A percentile compares a stretch with the other conserved stretches of the same genome.
These are phyloP conservation scores for Zygotorulaspora florentina DNA, from an alignment of 805 yeast genomes.

Conservation along the genomic window DNA sequence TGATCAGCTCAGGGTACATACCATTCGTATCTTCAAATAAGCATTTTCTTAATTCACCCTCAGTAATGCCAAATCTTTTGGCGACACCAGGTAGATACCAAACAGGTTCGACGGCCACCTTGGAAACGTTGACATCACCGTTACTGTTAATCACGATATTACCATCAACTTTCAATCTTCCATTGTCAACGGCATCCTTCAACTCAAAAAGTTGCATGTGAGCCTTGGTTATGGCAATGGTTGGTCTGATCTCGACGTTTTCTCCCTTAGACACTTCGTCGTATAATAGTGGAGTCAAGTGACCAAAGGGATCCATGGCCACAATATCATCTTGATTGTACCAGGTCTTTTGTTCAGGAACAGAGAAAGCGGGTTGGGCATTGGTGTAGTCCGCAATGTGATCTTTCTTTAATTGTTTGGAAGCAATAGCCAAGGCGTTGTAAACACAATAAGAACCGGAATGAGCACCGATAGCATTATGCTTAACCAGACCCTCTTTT, in stretches of 20 bases:
- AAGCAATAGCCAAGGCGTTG: constrained; percentile 63
- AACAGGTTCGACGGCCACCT: constrained; percentile 66
- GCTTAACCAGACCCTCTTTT: constrained; percentile 46
- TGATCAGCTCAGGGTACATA: constrained; percentile 63
- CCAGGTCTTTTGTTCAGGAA: constrained; percentile 57
- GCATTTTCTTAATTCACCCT: constrained; percentile 52
- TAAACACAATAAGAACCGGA: constrained; percentile 61
- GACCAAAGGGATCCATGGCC: constrained; percentile 65
- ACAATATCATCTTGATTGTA: constrained; percentile 52
- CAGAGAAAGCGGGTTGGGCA: constrained; percentile 56
- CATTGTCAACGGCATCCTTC: constrained; percentile 50
- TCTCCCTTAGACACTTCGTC: constrained; percentile 41
- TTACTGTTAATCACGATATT: constrained; percentile 51
- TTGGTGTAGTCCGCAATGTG: constrained; percentile 59
- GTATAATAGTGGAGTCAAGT: constrained; percentile 58
- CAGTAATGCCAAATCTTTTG: constrained; percentile 54
- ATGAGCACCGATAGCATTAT: constrained; percentile 63
- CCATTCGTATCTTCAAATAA: constrained; percentile 68
- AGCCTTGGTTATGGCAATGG: constrained; percentile 65
- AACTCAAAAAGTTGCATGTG: constrained; percentile 57
- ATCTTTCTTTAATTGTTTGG: constrained; percentile 49
- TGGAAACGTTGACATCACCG: constrained; percentile 61
- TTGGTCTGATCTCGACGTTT: constrained; percentile 56
- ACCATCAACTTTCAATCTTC: constrained; percentile 56
- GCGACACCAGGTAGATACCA: constrained; percentile 72